phyloP scores from a whole-genome alignment of 306 rosid species.

The Rubus parviflorus region DNA sequence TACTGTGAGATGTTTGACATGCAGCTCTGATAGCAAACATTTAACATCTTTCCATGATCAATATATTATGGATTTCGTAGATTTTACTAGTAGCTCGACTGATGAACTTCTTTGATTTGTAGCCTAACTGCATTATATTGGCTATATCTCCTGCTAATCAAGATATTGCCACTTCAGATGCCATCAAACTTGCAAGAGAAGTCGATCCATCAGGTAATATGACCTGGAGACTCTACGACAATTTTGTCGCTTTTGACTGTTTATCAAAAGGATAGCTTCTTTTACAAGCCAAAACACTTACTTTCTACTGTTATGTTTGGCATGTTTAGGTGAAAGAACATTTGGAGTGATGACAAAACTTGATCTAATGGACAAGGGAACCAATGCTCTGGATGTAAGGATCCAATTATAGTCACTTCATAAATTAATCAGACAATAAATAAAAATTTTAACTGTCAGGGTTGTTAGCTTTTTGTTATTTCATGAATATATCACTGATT shows the following conservation, averaged over 20 bases:
- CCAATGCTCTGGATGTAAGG: constrained; percentile 85
- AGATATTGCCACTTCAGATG: constrained; percentile 98
- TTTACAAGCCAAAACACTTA: constrained; percentile 4
- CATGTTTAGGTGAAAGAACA: constrained; percentile 81
- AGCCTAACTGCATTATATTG: constrained; percentile 91
- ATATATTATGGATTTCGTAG: not conserved
- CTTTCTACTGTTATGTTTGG: constrained; percentile 21
- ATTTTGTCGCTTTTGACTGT: not conserved
- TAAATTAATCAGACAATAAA: not conserved
- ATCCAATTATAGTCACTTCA: constrained; percentile 15
- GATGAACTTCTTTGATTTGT: constrained; percentile 45
- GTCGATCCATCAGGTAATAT: constrained; percentile 82
- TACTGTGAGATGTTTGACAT: not conserved
- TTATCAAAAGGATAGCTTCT: not conserved
- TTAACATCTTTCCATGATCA: constrained; percentile 1
- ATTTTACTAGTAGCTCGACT: constrained; percentile 17
- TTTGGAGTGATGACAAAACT: constrained; percentile 95
- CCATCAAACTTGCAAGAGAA: constrained; percentile 88
- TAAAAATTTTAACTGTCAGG: not conserved
- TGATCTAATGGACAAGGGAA: constrained; percentile 97
- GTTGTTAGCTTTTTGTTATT: constrained; percentile 20
- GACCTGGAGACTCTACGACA: constrained; percentile 15
- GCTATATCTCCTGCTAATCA: constrained; percentile 97
- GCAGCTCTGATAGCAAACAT: not conserved
- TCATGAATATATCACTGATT: not conserved